A percentile compares a stretch with the other conserved stretches of the same genome.
These are phyloP conservation scores for Hymenoscyphus scutula DNA, from an alignment of 2,329 filamentous ascomycete genomes.

Conservation along the genomic window DNA sequence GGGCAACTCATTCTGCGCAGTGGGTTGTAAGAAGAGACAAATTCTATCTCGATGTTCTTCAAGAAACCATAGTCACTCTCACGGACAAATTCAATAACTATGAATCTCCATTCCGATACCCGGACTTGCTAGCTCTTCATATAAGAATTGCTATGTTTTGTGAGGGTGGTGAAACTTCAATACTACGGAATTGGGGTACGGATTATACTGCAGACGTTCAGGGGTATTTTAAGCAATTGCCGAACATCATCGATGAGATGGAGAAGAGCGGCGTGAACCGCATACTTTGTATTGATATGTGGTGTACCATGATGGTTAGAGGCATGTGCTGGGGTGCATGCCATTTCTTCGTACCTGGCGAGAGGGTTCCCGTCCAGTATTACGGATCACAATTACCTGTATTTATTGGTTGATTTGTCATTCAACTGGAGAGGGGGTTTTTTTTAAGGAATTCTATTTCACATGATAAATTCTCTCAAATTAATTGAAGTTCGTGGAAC, in stretches of 20 bases:
- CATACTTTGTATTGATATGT: conserved; percentile 22
- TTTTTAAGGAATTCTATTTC: too few species aligned
- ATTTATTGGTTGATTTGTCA: conserved; percentile 24
- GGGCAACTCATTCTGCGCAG: conserved; percentile 13
- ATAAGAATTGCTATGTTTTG: conserved; percentile 19
- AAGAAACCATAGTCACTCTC: conserved; percentile 1
- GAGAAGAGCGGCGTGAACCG: conserved; percentile 17
- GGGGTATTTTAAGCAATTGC: conserved; percentile 20
- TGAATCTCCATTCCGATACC: conserved; percentile 10
- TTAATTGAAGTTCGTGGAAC: too few species aligned
- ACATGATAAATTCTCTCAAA: too few species aligned
- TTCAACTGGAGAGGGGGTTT: too few species aligned
- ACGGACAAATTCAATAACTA: conserved; percentile 1
- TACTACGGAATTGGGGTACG: conserved; percentile 10
- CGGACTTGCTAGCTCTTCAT: conserved; percentile 21
- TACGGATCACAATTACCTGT: conserved; percentile 27
- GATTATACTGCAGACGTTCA: conserved; percentile 23
- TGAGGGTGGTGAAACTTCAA: conserved; percentile 12
- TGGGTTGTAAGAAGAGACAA: conserved; percentile 18
- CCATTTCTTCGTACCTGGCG: conserved; percentile 27
- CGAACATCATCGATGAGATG: conserved; percentile 21
- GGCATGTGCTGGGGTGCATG: conserved; percentile 26
- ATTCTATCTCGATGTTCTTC: conserved; percentile 12
- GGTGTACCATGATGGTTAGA: conserved; percentile 27
- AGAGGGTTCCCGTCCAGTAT: conserved; percentile 23